phyloP scores from a whole-genome alignment of 2,329 filamentous ascomycete species.

The Scedosporium dehoogii region DNA sequence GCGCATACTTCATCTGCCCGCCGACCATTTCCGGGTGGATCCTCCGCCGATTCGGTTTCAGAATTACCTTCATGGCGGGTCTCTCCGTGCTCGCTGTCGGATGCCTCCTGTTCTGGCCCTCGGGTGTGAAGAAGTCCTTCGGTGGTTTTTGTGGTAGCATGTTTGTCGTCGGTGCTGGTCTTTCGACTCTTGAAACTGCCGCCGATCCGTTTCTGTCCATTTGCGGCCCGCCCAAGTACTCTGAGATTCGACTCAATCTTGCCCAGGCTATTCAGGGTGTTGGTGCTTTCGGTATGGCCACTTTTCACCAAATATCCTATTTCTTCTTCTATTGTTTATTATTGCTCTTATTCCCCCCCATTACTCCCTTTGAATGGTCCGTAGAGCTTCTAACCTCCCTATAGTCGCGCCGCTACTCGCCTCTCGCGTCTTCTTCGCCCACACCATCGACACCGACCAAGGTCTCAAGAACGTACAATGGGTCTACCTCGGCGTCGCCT shows the following conservation, averaged over 20 bases:
- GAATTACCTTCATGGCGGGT: slow-evolving; percentile 58
- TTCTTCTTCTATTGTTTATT: not conserved
- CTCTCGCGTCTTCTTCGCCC: slow-evolving; percentile 51
- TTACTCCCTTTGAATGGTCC: no score
- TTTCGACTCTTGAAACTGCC: slow-evolving; percentile 66
- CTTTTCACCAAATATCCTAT: no score
- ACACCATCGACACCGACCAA: slow-evolving; percentile 35
- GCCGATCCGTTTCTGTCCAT: slow-evolving; percentile 49
- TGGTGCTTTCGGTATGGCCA: slow-evolving; percentile 45
- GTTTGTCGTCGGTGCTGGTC: slow-evolving; percentile 65
- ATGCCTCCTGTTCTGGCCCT: slow-evolving; percentile 45
- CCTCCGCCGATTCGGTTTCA: slow-evolving; percentile 55
- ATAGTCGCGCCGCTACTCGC: slow-evolving; percentile 45
- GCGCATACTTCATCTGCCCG: slow-evolving; percentile 29
- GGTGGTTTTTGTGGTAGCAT: slow-evolving; percentile 63
- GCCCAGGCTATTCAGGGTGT: slow-evolving; percentile 68
- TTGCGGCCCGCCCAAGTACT: slow-evolving; percentile 55
- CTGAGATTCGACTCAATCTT: slow-evolving; percentile 65
- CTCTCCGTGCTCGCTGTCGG: slow-evolving; percentile 56
- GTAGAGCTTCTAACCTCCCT: not conserved
- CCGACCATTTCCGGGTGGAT: slow-evolving; percentile 36
- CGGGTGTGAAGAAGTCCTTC: slow-evolving; percentile 52
- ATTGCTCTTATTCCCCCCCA: not conserved
- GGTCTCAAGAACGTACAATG: slow-evolving; percentile 51
- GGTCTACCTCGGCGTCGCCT: slow-evolving; percentile 53